Evolutionary conservation across 345 rosid genomes (phyloP).

Genomic region (Eucalyptus marginata): DNA sequence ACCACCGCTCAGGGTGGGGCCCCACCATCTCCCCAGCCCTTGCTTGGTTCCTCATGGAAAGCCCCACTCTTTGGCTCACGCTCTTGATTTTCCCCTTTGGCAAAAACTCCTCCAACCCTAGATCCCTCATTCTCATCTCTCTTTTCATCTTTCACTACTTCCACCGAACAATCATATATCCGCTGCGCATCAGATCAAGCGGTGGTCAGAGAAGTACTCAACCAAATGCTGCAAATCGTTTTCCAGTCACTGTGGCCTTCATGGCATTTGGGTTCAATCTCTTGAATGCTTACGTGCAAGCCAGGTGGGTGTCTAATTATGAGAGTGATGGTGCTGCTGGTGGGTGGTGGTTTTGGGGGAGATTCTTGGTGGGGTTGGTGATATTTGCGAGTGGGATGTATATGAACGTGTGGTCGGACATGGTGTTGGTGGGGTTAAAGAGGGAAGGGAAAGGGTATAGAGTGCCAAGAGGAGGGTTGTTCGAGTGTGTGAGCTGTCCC

Average conservation of each 20-base stretch:
- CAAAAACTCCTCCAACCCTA: constrained; percentile 38
- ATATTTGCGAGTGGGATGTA: constrained; percentile 55
- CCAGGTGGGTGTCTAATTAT: constrained; percentile 79
- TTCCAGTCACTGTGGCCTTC: constrained; percentile 44
- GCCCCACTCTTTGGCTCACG: constrained; percentile 72
- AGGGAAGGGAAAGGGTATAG: constrained; percentile 54
- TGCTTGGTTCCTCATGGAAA: constrained; percentile 97
- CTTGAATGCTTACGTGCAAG: constrained; percentile 62
- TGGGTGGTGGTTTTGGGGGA: constrained; percentile 39
- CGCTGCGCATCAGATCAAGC: constrained; percentile 35
- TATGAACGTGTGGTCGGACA: constrained; percentile 62
- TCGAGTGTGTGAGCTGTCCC: constrained; percentile 80
- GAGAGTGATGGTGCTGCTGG: constrained; percentile 27
- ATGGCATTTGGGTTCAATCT: constrained; percentile 62
- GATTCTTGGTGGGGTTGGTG: constrained; percentile 30
- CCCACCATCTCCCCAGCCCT: constrained; percentile 57
- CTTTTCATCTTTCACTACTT: constrained; percentile 77
- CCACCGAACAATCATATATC: constrained; percentile 71
- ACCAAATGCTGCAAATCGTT: neutral
- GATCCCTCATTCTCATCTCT: constrained; percentile 41
- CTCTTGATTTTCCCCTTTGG: constrained; percentile 65
- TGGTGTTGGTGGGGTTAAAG: constrained; percentile 51
- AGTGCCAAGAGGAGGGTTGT: constrained; percentile 76
- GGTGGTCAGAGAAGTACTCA: neutral
- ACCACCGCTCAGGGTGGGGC: constrained; percentile 88